phyloP scores from a whole-genome alignment of 2,329 filamentous ascomycete genomes.

The Aspergillus pseudoglaucus region DNA sequence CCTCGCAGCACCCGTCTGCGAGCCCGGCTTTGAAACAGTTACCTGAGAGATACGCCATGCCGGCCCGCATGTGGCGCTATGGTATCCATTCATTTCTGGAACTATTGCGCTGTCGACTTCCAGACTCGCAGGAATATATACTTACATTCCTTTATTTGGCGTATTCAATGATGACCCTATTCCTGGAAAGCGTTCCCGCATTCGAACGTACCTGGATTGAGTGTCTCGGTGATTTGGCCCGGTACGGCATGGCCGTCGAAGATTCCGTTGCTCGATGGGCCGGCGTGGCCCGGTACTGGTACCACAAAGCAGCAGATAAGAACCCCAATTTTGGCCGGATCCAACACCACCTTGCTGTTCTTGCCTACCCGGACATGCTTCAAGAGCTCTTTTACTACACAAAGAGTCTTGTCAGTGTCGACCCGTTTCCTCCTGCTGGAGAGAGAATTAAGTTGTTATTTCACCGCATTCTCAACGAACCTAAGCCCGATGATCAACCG shows the following conservation, averaged over 20 bases:
- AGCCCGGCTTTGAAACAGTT: constrained; percentile 60
- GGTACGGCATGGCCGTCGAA: constrained; percentile 89
- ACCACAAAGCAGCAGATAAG: constrained; percentile 70
- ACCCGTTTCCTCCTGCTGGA: constrained; percentile 51
- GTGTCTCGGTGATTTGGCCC: constrained; percentile 76
- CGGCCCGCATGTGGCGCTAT: constrained; percentile 87
- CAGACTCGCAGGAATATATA: constrained; percentile 79
- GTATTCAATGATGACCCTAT: constrained; percentile 80
- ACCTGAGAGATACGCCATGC: constrained; percentile 82
- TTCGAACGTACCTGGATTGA: constrained; percentile 93
- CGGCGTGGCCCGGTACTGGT: constrained; percentile 73
- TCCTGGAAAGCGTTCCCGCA: constrained; percentile 75
- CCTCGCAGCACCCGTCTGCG: constrained; percentile 77
- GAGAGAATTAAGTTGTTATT: constrained; percentile 53
- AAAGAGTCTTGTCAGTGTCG: constrained; percentile 50
- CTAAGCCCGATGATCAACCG: constrained; percentile 23
- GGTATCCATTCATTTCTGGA: constrained; percentile 84
- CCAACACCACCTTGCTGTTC: constrained; percentile 76
- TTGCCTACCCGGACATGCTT: constrained; percentile 52
- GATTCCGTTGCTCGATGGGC: constrained; percentile 76
- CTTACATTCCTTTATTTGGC: constrained; percentile 80
- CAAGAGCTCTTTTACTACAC: constrained; percentile 56
- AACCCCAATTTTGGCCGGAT: constrained; percentile 69
- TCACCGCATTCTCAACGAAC: constrained; percentile 42
- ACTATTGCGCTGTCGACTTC: constrained; percentile 65